phyloP scores from a whole-genome alignment of 2,329 filamentous ascomycete genomes.

The Hypoxylon sp. region DNA sequence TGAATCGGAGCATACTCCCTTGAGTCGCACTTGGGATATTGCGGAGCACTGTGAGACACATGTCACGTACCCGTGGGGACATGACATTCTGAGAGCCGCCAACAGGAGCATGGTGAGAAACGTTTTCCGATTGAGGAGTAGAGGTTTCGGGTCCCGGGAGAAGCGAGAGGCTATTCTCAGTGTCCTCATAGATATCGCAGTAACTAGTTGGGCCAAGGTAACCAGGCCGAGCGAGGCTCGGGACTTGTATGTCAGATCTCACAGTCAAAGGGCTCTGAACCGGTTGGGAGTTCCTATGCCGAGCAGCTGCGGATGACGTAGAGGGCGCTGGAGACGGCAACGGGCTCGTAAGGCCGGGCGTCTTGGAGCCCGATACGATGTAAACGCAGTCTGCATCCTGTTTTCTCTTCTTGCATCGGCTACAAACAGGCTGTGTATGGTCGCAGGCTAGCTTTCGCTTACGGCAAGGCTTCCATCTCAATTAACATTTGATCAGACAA shows the following conservation, averaged over 20 bases:
- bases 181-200: conserved; percentile 61
- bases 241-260: conserved; percentile 36
- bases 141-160: conserved; percentile 48
- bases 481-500: conserved; percentile 34
- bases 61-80: conserved; percentile 54
- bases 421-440: conserved; percentile 59
- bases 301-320: conserved; percentile 7
- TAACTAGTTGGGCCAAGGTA: conserved; percentile 65
- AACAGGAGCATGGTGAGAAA: conserved; percentile 12
- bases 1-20: conserved; percentile 20
- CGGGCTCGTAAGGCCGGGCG: conserved; percentile 18
- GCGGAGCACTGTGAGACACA: conserved; percentile 58
- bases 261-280: conserved; percentile 25
- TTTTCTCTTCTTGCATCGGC: conserved; percentile 57
- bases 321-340: conserved; percentile 38
- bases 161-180: conserved; percentile 58
- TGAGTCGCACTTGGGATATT: conserved; percentile 54
- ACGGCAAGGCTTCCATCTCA: conserved; percentile 58
- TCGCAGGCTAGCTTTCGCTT: conserved; percentile 63
- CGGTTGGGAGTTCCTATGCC: conserved; percentile 24
- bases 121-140: conserved; percentile 12
- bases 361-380: conserved; percentile 41
- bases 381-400: conserved; percentile 58
- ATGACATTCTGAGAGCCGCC: conserved; percentile 22
- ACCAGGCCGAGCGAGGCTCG: conserved; percentile 50